A percentile compares a stretch with the other conserved stretches of the same genome.
phyloP scores from a whole-genome alignment of 208 protist species.

The Vickermania ingenoplastis region DNA sequence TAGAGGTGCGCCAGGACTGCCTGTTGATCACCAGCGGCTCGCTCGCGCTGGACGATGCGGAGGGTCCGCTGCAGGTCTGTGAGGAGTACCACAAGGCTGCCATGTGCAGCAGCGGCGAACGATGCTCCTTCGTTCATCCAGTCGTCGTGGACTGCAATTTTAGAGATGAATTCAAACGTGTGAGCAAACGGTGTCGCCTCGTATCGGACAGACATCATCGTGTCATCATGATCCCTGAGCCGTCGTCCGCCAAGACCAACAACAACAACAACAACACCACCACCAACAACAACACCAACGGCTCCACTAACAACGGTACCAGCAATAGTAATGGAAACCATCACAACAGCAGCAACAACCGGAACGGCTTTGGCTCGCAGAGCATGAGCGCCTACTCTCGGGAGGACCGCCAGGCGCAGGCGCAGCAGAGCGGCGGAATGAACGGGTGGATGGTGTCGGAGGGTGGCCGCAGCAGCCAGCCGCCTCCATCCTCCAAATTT shows the following conservation, averaged over 20 bases:
- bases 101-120: conserved; percentile 28
- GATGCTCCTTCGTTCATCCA: conserved; percentile 29
- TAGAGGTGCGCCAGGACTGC: neutral
- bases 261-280: neutral
- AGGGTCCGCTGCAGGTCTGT: conserved; percentile 21
- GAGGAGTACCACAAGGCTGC: conserved; percentile 24
- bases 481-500: no score
- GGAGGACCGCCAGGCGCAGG: neutral
- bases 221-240: neutral
- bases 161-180: conserved; percentile 28
- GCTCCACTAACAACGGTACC: conserved; percentile 1
- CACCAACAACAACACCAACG: conserved; percentile 4
- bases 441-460: neutral
- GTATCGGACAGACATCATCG: neutral
- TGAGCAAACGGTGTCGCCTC: conserved; percentile 3
- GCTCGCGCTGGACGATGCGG: conserved; percentile 2
- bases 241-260: neutral
- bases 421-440: neutral
- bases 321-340: neutral
- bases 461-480: no score
- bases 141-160: conserved; percentile 25
- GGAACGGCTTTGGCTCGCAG: neutral
- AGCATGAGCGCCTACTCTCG: conserved; percentile 1
- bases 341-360: conserved; percentile 11
- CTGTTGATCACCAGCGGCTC: conserved; percentile 9